Conservation (phyloP, 768 basidiomycete species). For the Sporobolomyces roseus region DNA sequence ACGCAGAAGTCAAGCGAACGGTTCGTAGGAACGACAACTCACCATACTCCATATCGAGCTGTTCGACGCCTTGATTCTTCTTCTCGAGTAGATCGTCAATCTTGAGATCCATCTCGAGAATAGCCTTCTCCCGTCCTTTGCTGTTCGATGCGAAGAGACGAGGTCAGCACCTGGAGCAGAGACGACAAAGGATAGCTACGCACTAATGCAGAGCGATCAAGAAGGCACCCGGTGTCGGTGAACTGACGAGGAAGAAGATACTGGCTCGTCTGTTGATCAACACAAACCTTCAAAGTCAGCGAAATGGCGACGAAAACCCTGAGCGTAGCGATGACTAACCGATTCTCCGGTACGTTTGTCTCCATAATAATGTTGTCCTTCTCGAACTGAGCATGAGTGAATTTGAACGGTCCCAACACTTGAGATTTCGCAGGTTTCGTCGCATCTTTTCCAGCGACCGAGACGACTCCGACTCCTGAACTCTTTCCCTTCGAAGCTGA, state of each 20-base stretch:
- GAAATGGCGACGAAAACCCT: too few species aligned
- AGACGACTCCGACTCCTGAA: conserved; percentile 87
- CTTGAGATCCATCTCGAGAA: conserved; percentile 94
- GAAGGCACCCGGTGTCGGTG: conserved; percentile 95
- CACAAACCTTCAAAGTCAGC: too few species aligned
- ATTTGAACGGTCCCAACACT: conserved; percentile 90
- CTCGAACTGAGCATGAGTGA: conserved; percentile 95
- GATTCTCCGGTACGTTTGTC: conserved; percentile 97
- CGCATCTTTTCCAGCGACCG: conserved; percentile 86
- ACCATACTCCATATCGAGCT: conserved; percentile 94
- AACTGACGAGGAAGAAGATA: conserved; percentile 98
- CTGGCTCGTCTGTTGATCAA: conserved; percentile 70
- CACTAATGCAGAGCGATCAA: conserved; percentile 93
- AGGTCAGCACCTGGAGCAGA: too few species aligned
- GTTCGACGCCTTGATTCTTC: conserved; percentile 98
- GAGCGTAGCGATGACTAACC: too few species aligned
- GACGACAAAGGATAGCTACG: conserved; percentile 53
- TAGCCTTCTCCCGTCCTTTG: conserved; percentile 88
- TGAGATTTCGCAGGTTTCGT: conserved; percentile 71
- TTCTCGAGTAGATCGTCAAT: conserved; percentile 97
- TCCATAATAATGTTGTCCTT: conserved; percentile 99
- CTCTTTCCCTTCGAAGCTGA: conserved; percentile 82
- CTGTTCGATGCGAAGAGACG: conserved; percentile 1
- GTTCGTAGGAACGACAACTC: conserved; percentile 52
- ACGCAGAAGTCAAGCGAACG: not conserved